These are phyloP conservation scores for Aspergillus haitiensis DNA, from an alignment of 495 filamentous ascomycete genomes.

Conservation along the genomic window DNA sequence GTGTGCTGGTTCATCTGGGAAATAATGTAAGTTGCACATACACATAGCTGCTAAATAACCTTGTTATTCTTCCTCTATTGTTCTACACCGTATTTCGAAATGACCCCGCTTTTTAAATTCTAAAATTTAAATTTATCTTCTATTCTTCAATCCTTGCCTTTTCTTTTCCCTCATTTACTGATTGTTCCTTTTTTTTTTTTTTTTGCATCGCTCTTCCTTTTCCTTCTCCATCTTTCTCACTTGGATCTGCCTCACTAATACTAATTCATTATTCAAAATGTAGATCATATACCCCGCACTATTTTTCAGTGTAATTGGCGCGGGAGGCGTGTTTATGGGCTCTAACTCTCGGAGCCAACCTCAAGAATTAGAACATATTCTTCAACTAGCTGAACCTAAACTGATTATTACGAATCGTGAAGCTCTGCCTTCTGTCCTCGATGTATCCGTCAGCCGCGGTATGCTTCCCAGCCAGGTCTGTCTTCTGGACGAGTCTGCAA, in stretches of 20 bases:
- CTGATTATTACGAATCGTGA: slow-evolving; percentile 43
- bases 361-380: slow-evolving; percentile 31
- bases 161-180: slow-evolving; percentile 14
- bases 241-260: neutral
- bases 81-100: slow-evolving; percentile 17
- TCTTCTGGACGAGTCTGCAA: slow-evolving; percentile 45
- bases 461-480: slow-evolving; percentile 53
- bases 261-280: slow-evolving; percentile 8
- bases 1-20: slow-evolving; percentile 60
- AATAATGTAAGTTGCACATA: slow-evolving; percentile 51
- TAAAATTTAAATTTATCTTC: neutral
- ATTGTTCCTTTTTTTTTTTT: slow-evolving; percentile 13
- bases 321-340: slow-evolving; percentile 38
- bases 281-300: slow-evolving; percentile 52
- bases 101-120: slow-evolving; percentile 9
- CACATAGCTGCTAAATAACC: neutral
- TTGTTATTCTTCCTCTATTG: neutral
- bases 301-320: slow-evolving; percentile 50
- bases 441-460: slow-evolving; percentile 44
- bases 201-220: neutral
- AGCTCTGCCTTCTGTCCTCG: slow-evolving; percentile 43
- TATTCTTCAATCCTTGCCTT: neutral
- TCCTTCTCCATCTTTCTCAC: slow-evolving; percentile 4
- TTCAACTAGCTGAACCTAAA: slow-evolving; percentile 30
- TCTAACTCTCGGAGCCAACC: slow-evolving; percentile 35